These are phyloP conservation scores for Sphaerosporella brunnea DNA, from an alignment of 495 filamentous ascomycete genomes.

Conservation along the genomic window DNA sequence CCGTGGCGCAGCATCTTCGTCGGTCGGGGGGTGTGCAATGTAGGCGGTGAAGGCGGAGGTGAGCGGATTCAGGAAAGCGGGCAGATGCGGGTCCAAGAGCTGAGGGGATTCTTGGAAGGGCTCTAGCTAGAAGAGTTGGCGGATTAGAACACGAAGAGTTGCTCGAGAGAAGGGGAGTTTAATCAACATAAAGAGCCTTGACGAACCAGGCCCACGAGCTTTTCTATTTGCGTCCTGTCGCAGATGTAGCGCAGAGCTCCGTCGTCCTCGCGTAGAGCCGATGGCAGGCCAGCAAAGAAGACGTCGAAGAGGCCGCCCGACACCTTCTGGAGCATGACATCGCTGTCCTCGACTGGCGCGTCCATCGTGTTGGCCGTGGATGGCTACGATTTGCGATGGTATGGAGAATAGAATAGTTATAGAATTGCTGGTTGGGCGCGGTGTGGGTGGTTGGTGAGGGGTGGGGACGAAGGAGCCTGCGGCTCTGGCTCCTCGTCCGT, in stretches of 20 bases:
- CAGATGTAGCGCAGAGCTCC: slow-evolving; percentile 1
- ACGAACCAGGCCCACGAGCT: background rate
- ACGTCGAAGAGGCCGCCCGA: slow-evolving; percentile 50
- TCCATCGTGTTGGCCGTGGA: too few relatives aligned
- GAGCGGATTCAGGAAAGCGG: slow-evolving; percentile 50
- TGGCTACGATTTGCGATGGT: too few relatives aligned
- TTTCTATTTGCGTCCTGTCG: slow-evolving; percentile 6
- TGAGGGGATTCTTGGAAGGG: slow-evolving; percentile 94
- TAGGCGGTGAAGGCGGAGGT: slow-evolving; percentile 57
- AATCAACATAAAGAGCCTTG: background rate
- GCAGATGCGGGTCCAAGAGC: slow-evolving; percentile 76
- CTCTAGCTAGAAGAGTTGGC: slow-evolving; percentile 42
- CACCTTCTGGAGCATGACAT: slow-evolving; percentile 54
- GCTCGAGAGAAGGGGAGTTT: slow-evolving; percentile 31
- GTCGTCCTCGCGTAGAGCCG: slow-evolving; percentile 9
- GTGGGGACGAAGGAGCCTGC: too few relatives aligned
- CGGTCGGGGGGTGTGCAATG: slow-evolving; percentile 26
- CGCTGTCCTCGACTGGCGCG: slow-evolving; percentile 36
- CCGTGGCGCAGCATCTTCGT: slow-evolving; percentile 10
- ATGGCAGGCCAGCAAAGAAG: slow-evolving; percentile 37
- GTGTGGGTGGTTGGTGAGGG: too few relatives aligned
- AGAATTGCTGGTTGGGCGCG: too few relatives aligned
- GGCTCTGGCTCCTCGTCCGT: too few relatives aligned
- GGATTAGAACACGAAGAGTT: slow-evolving; percentile 28
- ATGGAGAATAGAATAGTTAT: too few relatives aligned